Base-by-base conservation (phyloP, 1,284 basidiomycete species). In the Cystobasidium sp. region DNA sequence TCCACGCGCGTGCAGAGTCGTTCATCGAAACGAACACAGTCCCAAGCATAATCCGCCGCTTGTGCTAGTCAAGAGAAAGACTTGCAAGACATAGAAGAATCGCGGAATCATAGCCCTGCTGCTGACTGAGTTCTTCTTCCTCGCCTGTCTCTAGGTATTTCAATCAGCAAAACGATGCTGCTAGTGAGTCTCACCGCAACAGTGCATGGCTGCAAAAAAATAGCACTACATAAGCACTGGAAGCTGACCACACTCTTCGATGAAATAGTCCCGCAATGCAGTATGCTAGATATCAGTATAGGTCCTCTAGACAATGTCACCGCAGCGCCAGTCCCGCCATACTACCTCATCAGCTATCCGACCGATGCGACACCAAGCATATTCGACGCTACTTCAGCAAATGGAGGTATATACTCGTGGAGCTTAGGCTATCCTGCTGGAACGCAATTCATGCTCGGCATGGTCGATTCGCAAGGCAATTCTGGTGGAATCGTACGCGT, bases 381-480 rank as follows among this genome's bases (percentile, higher is more conserved):
- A 51, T 59, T 72, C 63, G 31, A 37, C 10, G 75, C 69, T 20
- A 46, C 66, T 41, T 39, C 24, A 10, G 68, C 68, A 12, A 37
- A 72, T 47, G 69, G 63, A 0, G 43, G 49, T 2, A 18, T 68
- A 20, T 75, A 61, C 47, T 12, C 51, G 6, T 75, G 62, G 61
- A 47, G 24, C 14, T 24, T 62, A 39, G 55, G 52, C 3, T 75
- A 72, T 37, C 69, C 75, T 3, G 58, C 39, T 22, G 75, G 75
- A 7, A 75, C 68, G 1, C 69, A 72, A 43, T 52, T 75, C 55
- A 47, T 75, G 31, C 44, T 75, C 9, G 51, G 69, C 1, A 58
- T 75, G 44, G 69, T 75, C 7, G 75, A 75, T 49, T 66, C 69
- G 7, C 14, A 75, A 61, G 75, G 75, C 31, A 70, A 68, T 43